Conservation (phyloP, 2,329 filamentous ascomycete species). For the Aspergillus neoniger region DNA sequence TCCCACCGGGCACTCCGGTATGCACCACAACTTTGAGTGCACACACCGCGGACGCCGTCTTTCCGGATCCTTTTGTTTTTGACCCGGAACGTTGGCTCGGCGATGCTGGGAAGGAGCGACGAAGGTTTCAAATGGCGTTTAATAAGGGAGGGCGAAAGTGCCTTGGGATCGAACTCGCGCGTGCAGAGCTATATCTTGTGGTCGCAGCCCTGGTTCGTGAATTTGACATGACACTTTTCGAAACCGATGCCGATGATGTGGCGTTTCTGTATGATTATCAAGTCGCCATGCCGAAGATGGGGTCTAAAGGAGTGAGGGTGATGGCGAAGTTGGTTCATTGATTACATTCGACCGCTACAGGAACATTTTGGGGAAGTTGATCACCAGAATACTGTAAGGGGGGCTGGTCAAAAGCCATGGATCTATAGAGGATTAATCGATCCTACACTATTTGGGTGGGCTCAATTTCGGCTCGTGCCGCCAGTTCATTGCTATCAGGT, state of each 20-base stretch:
- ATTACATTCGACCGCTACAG: too few species aligned
- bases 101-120: slow-evolving; percentile 31
- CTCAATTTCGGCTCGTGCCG: too few species aligned
- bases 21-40: slow-evolving; percentile 42
- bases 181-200: slow-evolving; percentile 33
- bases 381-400: too few species aligned
- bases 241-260: slow-evolving; percentile 31
- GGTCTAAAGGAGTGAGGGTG: slow-evolving; percentile 27
- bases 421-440: too few species aligned
- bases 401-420: too few species aligned
- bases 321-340: slow-evolving; percentile 1
- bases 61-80: slow-evolving; percentile 38
- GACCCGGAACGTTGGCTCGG: slow-evolving; percentile 47
- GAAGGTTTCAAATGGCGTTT: slow-evolving; percentile 46
- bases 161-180: slow-evolving; percentile 43
- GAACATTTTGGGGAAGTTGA: too few species aligned
- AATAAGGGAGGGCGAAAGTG: slow-evolving; percentile 46
- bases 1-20: slow-evolving; percentile 36
- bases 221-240: slow-evolving; percentile 32
- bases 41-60: slow-evolving; percentile 33
- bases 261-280: slow-evolving; percentile 32
- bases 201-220: slow-evolving; percentile 27
- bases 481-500: too few species aligned
- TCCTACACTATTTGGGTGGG: too few species aligned
- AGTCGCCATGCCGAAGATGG: slow-evolving; percentile 28